These are phyloP conservation scores for Termitomyces sp. DNA, from an alignment of 768 basidiomycete genomes.

Conservation along the genomic window DNA sequence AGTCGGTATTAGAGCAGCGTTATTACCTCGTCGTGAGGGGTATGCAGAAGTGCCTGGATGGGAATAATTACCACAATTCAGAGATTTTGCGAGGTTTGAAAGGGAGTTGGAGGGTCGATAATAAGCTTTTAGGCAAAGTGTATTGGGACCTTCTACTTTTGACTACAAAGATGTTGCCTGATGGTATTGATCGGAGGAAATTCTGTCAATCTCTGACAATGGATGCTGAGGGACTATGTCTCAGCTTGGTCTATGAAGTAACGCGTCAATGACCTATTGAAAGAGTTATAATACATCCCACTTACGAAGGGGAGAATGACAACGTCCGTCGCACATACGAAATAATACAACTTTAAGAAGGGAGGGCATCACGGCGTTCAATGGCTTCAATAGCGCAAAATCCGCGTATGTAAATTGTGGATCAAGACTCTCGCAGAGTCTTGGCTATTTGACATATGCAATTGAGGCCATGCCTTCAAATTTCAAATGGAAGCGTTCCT, in stretches of 20 bases:
- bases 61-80: not conserved
- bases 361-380: no score
- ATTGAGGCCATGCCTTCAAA: not conserved
- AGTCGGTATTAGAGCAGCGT: not conserved
- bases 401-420: no score
- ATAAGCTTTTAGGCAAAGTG: not conserved
- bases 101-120: not conserved
- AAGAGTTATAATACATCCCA: no score
- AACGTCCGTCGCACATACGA: no score
- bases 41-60: not conserved
- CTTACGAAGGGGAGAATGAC: no score
- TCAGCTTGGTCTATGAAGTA: not conserved
- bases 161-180: not conserved
- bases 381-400: no score
- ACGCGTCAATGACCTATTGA: not conserved
- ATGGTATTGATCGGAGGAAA: not conserved
- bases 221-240: not conserved
- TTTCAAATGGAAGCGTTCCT: not conserved
- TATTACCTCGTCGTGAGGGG: not conserved
- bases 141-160: no score
- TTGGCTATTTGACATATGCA: no score
- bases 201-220: not conserved
- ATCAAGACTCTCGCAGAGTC: no score
- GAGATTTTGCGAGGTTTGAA: not conserved
- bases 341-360: no score